Evolutionary conservation across 495 filamentous ascomycete species (phyloP).

Genomic region (Aspergillus taichungensis): DNA sequence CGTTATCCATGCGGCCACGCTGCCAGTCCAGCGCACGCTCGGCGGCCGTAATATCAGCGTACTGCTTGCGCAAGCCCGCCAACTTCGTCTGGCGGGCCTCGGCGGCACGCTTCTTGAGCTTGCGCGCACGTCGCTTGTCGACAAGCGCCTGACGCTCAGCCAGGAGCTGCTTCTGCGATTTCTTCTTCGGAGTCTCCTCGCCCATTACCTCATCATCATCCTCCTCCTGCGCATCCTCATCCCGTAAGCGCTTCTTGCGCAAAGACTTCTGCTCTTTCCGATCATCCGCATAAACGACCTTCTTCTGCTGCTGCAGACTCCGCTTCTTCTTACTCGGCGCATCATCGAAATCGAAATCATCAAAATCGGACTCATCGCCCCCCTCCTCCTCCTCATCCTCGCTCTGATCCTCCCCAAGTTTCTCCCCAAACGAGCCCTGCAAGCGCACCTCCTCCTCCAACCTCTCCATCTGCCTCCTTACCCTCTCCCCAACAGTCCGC

Average conservation of each 20-base stretch:
- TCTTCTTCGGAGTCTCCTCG: constrained; percentile 26
- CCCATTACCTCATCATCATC: constrained; percentile 24
- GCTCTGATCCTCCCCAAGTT: constrained; percentile 19
- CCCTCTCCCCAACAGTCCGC: constrained; percentile 53
- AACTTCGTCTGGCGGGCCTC: constrained; percentile 48
- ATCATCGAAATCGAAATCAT: constrained; percentile 18
- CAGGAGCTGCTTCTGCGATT: constrained; percentile 31
- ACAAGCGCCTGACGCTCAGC: constrained; percentile 33
- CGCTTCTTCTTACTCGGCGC: constrained; percentile 1
- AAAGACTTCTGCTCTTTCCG: constrained; percentile 39
- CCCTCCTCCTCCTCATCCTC: constrained; percentile 16
- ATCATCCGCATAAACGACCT: constrained; percentile 50
- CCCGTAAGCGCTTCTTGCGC: constrained; percentile 15
- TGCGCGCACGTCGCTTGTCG: constrained; percentile 34
- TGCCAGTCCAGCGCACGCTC: constrained; percentile 72
- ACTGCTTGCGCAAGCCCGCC: constrained; percentile 55
- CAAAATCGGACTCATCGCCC: constrained; percentile 22
- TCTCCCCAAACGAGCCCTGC: constrained; percentile 26
- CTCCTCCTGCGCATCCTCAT: constrained; percentile 14
- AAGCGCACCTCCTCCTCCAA: constrained; percentile 45
- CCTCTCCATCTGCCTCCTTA: constrained; percentile 50
- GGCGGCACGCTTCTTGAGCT: constrained; percentile 40
- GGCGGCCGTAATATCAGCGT: constrained; percentile 59
- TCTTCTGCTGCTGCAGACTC: constrained; percentile 22
- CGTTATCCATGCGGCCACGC: constrained; percentile 72